These are phyloP conservation scores for Verticillium tricorpus DNA, from an alignment of 2,329 filamentous ascomycete species.

Conservation along the genomic window DNA sequence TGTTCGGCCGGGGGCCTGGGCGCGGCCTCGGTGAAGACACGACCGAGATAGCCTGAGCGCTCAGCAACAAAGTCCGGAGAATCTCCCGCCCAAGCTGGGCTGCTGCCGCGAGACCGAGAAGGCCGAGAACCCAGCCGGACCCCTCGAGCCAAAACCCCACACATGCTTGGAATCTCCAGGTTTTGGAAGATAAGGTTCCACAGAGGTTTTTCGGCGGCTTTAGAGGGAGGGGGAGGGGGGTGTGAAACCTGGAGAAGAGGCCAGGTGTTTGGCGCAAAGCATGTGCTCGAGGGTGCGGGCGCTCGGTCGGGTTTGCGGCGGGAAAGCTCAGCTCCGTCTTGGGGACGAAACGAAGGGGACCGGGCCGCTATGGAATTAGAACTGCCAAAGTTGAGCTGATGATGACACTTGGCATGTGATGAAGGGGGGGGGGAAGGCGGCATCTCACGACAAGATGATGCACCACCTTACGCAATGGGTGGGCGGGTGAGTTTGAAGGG, in stretches of 20 bases:
- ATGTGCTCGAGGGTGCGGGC: background rate
- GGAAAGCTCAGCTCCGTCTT: background rate
- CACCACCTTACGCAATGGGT: background rate
- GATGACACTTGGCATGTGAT: background rate
- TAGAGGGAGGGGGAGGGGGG: background rate
- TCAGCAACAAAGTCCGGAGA: background rate
- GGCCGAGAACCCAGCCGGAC: background rate
- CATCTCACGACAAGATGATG: background rate
- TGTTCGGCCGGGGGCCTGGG: background rate
- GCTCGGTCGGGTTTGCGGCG: background rate
- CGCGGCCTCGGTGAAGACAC: background rate
- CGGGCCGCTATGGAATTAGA: background rate
- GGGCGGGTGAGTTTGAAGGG: background rate
- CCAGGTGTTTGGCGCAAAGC: background rate
- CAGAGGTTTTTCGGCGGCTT: background rate
- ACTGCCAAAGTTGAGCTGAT: background rate
- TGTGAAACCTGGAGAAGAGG: background rate
- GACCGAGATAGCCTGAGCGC: background rate
- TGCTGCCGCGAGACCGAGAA: background rate
- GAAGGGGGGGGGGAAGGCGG: background rate
- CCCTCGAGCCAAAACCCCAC: background rate
- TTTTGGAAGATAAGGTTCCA: background rate
- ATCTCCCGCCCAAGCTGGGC: background rate
- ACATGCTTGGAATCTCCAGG: background rate
- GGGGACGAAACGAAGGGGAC: background rate